phyloP scores from a whole-genome alignment of 139 green algal genomes.

The Chlorella sp. region DNA sequence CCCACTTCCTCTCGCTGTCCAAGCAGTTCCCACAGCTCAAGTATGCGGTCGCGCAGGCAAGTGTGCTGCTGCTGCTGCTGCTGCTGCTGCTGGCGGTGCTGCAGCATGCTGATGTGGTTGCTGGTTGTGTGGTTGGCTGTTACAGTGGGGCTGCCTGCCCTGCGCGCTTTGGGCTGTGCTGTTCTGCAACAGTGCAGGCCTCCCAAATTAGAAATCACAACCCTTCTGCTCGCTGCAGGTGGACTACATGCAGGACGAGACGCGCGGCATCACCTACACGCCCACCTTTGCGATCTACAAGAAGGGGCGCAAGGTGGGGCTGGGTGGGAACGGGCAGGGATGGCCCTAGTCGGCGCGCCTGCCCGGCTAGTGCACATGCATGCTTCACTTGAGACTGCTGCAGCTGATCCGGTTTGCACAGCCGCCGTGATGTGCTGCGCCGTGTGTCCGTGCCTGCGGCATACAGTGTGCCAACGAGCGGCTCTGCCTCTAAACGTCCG shows the following conservation, averaged over 20 bases:
- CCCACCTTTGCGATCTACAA: constrained; percentile 72
- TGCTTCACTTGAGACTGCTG: no score
- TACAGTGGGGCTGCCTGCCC: not conserved
- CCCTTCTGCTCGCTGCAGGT: not conserved
- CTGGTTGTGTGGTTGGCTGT: not conserved
- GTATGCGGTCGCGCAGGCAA: constrained; percentile 77
- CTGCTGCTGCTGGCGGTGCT: not conserved
- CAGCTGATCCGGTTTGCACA: no score
- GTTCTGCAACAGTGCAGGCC: not conserved
- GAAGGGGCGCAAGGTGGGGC: constrained; percentile 53
- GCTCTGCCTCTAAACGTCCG: not conserved
- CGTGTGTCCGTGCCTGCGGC: not conserved
- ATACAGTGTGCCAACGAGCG: not conserved
- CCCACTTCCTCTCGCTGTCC: constrained; percentile 41
- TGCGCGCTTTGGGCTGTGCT: not conserved
- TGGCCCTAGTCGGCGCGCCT: not conserved
- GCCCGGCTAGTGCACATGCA: no score
- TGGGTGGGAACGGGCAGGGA: not conserved
- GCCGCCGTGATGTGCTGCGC: not conserved
- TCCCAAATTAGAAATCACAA: not conserved
- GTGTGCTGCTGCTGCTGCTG: not conserved
- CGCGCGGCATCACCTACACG: constrained; percentile 62
- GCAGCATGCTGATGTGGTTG: not conserved
- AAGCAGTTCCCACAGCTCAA: constrained; percentile 56
- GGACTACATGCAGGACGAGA: constrained; percentile 23